Percentiles rank a stretch among this genome's conserved stretches.
Conservation (phyloP, 345 rosid genomes). For the Mallotus nudiflorus region DNA sequence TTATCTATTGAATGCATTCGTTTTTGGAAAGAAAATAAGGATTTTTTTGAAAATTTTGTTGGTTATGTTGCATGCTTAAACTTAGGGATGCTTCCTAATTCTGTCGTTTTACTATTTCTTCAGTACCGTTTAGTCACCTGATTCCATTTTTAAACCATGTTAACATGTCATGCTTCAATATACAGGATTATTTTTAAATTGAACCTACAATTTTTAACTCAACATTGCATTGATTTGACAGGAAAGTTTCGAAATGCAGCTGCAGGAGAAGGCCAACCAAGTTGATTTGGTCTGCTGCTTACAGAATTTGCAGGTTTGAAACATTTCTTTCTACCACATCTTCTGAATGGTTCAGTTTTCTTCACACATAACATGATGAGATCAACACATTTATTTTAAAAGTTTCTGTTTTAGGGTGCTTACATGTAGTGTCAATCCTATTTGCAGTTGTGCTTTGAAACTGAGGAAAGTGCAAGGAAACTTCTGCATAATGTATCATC, state of each 20-base stretch:
- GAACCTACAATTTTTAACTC: conserved; percentile 2
- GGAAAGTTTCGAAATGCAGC: conserved; percentile 60
- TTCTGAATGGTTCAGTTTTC: conserved; percentile 1
- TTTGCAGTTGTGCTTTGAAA: conserved; percentile 81
- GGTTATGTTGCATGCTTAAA: background rate
- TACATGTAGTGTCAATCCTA: conserved; percentile 1
- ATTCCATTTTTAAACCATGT: background rate
- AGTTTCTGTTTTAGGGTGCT: background rate
- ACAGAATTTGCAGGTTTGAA: conserved; percentile 82
- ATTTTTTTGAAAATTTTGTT: background rate
- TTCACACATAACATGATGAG: background rate
- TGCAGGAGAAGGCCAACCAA: conserved; percentile 59
- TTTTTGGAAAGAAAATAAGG: background rate
- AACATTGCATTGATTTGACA: conserved; percentile 30
- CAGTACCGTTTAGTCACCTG: background rate
- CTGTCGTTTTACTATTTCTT: background rate
- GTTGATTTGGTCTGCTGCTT: conserved; percentile 90
- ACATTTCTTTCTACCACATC: background rate
- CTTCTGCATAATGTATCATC: conserved; percentile 79
- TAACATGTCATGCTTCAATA: background rate
- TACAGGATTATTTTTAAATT: conserved; percentile 3
- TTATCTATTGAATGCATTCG: background rate
- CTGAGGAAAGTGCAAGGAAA: conserved; percentile 87
- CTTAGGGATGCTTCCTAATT: background rate
- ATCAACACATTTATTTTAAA: background rate